phyloP scores from a whole-genome alignment of 345 rosid genomes.

The Toxicodendron radicans region DNA sequence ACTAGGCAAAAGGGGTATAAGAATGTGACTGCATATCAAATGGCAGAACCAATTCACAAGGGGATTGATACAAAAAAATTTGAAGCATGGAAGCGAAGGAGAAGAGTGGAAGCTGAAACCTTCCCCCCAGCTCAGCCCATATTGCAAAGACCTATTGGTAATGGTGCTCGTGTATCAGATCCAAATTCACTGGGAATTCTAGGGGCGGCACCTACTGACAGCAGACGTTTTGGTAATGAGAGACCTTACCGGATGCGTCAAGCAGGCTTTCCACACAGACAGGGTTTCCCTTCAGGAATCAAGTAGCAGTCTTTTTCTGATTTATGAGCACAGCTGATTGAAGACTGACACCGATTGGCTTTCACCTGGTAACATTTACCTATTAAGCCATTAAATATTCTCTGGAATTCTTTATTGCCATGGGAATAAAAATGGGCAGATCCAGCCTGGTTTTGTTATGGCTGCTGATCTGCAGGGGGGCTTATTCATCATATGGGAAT shows the following conservation, averaged over 20 bases:
- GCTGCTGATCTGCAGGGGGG: conserved; percentile 25
- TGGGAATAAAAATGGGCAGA: conserved; percentile 29
- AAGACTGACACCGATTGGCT: conserved; percentile 24
- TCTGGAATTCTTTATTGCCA: conserved; percentile 40
- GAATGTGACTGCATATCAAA: conserved; percentile 44
- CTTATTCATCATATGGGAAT: conserved; percentile 19
- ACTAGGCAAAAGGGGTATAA: conserved; percentile 53
- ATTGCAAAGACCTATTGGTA: conserved; percentile 39
- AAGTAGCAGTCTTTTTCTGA: conserved; percentile 21
- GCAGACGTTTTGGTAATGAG: conserved; percentile 43
- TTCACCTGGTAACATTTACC: conserved; percentile 21
- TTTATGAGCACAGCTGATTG: conserved; percentile 17
- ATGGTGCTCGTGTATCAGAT: conserved; percentile 46
- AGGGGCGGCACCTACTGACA: conserved; percentile 86
- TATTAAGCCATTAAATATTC: conserved; percentile 27
- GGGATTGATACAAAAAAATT: conserved; percentile 69
- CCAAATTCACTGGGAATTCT: conserved; percentile 90
- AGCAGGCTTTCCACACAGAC: conserved; percentile 63
- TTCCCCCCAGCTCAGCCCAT: conserved; percentile 45
- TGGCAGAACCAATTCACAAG: conserved; percentile 49
- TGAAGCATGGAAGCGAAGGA: conserved; percentile 90
- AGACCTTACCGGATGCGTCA: conserved; percentile 62
- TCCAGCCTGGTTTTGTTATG: conserved; percentile 19
- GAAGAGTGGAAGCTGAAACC: conserved; percentile 62
- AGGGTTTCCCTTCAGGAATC: conserved; percentile 52